Evolutionary conservation across 352 stramenopile genomes (phyloP).

Genomic region (Phytophthora niederhauseri): DNA sequence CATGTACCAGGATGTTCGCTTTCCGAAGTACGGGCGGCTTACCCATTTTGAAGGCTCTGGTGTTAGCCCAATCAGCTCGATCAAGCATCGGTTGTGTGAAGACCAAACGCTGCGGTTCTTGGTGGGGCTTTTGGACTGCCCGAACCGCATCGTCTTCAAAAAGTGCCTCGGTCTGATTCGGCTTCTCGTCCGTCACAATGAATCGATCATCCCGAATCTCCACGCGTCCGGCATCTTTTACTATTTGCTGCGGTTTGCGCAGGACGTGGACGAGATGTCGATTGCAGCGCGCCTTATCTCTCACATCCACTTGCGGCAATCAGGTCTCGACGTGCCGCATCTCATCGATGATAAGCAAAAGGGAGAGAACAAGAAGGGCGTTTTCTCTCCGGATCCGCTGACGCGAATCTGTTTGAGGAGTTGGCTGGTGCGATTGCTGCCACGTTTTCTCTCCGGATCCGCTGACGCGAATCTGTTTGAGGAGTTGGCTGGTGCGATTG

Average conservation of each 20-base stretch:
- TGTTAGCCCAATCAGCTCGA: slow-evolving; percentile 77
- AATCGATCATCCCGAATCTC: slow-evolving; percentile 82
- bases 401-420: slow-evolving; percentile 85
- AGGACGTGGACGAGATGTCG: slow-evolving; percentile 86
- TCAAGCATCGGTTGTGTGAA: slow-evolving; percentile 79
- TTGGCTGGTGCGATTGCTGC: slow-evolving; percentile 86
- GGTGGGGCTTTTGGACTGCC: slow-evolving; percentile 79
- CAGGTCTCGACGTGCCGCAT: slow-evolving; percentile 61
- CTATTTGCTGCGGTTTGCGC: slow-evolving; percentile 80
- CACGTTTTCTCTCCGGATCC: slow-evolving; percentile 80
- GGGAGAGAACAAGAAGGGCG: slow-evolving; percentile 80
- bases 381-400: slow-evolving; percentile 80
- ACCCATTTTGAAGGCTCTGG: slow-evolving; percentile 85
- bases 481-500: slow-evolving; percentile 84
- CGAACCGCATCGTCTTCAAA: slow-evolving; percentile 87
- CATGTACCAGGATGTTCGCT: slow-evolving; percentile 78
- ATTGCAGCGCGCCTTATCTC: slow-evolving; percentile 79
- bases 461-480: slow-evolving; percentile 82
- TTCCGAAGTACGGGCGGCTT: slow-evolving; percentile 78
- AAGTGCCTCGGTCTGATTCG: slow-evolving; percentile 83
- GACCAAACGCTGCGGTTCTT: slow-evolving; percentile 82
- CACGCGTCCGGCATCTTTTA: slow-evolving; percentile 89
- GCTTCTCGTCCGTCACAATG: slow-evolving; percentile 84
- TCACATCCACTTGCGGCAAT: slow-evolving; percentile 85
- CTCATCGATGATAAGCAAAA: slow-evolving; percentile 77